phyloP scores from a whole-genome alignment of 495 filamentous ascomycete genomes.

The Trichoderma parareesei region DNA sequence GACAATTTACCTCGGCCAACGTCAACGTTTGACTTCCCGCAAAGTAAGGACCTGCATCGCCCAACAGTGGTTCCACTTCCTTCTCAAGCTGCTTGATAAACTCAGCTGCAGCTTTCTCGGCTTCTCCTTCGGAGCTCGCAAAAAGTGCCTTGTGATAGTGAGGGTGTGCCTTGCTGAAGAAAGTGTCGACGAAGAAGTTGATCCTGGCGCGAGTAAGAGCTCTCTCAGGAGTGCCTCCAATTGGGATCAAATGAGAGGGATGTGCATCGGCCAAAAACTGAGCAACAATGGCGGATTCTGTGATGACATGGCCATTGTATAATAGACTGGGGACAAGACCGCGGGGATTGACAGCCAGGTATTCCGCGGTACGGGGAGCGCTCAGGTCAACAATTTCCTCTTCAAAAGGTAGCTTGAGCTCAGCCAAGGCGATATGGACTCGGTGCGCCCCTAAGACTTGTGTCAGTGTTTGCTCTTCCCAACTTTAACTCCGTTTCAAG shows the following conservation, averaged over 20 bases:
- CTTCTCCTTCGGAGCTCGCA: constrained; percentile 34
- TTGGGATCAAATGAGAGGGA: constrained; percentile 44
- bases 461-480: neutral
- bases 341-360: constrained; percentile 77
- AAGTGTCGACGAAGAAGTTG: constrained; percentile 72
- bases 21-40: constrained; percentile 69
- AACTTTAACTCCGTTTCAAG: too few relatives aligned
- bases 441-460: constrained; percentile 56
- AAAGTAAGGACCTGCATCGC: constrained; percentile 66
- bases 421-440: constrained; percentile 66
- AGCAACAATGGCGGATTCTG: constrained; percentile 63
- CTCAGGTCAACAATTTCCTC: constrained; percentile 73
- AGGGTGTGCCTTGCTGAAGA: constrained; percentile 50
- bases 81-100: constrained; percentile 50
- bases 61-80: constrained; percentile 67
- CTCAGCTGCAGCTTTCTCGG: constrained; percentile 27
- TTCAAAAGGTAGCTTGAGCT: constrained; percentile 64
- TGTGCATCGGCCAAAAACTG: constrained; percentile 59
- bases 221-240: constrained; percentile 31
- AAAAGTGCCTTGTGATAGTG: constrained; percentile 35
- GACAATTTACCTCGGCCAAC: constrained; percentile 59
- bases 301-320: constrained; percentile 65
- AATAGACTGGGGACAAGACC: constrained; percentile 70
- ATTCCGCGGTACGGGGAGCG: constrained; percentile 70
- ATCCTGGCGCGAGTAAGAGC: constrained; percentile 55